phyloP scores from a whole-genome alignment of 148 eudicot species.

The Heliamphora exappendiculata region DNA sequence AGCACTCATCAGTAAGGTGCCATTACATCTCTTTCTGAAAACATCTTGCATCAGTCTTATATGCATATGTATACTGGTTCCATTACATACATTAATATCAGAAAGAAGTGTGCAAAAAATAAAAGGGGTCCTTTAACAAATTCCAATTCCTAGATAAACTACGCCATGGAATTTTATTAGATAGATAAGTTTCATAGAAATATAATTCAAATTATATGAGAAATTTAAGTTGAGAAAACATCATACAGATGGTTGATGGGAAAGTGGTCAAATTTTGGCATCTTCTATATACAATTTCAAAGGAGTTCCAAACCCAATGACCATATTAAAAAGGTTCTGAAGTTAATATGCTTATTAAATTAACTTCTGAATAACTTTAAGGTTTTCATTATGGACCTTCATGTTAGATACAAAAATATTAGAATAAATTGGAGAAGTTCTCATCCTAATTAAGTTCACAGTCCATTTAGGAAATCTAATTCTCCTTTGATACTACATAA shows the following conservation, averaged over 20 bases:
- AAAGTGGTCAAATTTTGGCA: neutral
- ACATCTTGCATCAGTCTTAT: neutral
- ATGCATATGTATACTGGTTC: neutral
- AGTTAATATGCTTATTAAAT: neutral
- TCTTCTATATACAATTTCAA: neutral
- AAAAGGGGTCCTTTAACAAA: neutral
- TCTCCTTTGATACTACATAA: no score
- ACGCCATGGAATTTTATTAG: neutral
- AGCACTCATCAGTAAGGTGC: neutral
- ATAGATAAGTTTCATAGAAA: neutral
- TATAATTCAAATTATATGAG: neutral
- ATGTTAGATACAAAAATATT: neutral
- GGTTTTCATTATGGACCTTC: neutral
- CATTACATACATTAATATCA: neutral
- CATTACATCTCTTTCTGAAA: neutral
- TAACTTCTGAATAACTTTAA: neutral
- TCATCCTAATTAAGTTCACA: neutral
- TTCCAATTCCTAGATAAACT: neutral
- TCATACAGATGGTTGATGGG: neutral
- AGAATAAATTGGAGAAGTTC: neutral
- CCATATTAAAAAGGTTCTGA: neutral
- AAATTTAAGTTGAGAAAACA: neutral
- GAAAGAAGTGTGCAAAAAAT: neutral
- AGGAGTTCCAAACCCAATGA: neutral
- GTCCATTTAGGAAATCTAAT: no score